Conservation (phyloP, 106 monocot genomes). For the Allium cepa region DNA sequence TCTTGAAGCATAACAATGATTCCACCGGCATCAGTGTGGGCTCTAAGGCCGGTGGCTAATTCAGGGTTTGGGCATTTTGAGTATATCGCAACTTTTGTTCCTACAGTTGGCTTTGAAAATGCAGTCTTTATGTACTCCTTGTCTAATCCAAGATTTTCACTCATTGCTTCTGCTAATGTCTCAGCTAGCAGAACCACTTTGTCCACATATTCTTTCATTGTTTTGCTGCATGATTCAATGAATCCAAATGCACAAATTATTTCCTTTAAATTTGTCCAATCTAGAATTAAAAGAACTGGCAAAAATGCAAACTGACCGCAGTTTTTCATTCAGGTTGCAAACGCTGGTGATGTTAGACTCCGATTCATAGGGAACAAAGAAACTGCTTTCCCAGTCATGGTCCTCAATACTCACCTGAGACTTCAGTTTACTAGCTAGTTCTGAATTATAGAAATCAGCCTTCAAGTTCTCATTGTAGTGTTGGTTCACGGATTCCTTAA, state of each 20-base stretch:
- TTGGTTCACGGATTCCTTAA: constrained; percentile 15
- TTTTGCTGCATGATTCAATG: constrained; percentile 19
- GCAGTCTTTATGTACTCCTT: constrained; percentile 48
- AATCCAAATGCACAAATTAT: too few relatives aligned
- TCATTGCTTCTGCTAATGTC: constrained; percentile 32
- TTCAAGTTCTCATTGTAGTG: constrained; percentile 32
- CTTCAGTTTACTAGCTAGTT: constrained; percentile 15
- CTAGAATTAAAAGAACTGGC: background rate
- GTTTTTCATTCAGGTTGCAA: constrained; percentile 12
- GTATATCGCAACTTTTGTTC: constrained; percentile 59
- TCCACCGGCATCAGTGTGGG: constrained; percentile 77
- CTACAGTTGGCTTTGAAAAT: constrained; percentile 42
- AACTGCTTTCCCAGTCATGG: constrained; percentile 21
- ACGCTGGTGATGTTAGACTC: constrained; percentile 21
- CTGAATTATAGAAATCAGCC: constrained; percentile 26
- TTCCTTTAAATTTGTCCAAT: too few relatives aligned
- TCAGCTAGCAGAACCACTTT: constrained; percentile 41
- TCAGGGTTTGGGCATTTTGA: constrained; percentile 54
- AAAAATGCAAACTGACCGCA: constrained; percentile 26
- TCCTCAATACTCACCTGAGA: background rate
- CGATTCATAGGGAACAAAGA: constrained; percentile 41
- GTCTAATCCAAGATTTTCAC: constrained; percentile 58
- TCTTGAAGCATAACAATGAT: constrained; percentile 66
- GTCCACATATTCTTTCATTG: constrained; percentile 31
- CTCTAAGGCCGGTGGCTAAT: constrained; percentile 48